Conservation (phyloP, 768 basidiomycete genomes). For the Tephrocybe rancida region DNA sequence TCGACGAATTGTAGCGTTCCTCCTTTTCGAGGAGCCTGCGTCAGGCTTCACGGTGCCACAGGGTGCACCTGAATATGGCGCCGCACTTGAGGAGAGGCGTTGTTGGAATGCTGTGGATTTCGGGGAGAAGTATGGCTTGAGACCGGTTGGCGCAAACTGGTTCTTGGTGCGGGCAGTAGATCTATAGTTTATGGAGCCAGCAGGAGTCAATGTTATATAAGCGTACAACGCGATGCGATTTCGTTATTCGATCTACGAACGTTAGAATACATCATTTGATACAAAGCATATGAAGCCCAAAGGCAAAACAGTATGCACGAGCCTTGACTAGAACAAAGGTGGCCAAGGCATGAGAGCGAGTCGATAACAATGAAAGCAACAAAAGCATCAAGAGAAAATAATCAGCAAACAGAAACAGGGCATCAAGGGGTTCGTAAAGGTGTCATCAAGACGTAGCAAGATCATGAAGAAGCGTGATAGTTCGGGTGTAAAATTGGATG, state of each 20-base stretch:
- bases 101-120: constrained; percentile 61
- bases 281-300: constrained; percentile 9
- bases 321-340: constrained; percentile 9
- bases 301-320: constrained; percentile 9
- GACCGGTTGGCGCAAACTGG: constrained; percentile 62
- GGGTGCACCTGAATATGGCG: constrained; percentile 47
- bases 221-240: constrained; percentile 1
- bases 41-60: constrained; percentile 40
- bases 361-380: constrained; percentile 15
- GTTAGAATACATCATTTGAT: constrained; percentile 14
- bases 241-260: constrained; percentile 15
- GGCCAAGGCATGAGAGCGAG: constrained; percentile 9
- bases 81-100: constrained; percentile 43
- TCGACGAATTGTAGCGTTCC: constrained; percentile 47
- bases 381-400: constrained; percentile 3
- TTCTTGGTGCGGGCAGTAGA: constrained; percentile 42
- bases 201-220: background rate
- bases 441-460: constrained; percentile 11
- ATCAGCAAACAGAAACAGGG: background rate
- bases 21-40: constrained; percentile 62
- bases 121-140: constrained; percentile 50
- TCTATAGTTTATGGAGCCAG: no score
- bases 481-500: background rate
- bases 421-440: constrained; percentile 13
- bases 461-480: constrained; percentile 16